Evolutionary conservation across 176 grass and related monocot genomes (phyloP).

Genomic region (Paspalum vaginatum): DNA sequence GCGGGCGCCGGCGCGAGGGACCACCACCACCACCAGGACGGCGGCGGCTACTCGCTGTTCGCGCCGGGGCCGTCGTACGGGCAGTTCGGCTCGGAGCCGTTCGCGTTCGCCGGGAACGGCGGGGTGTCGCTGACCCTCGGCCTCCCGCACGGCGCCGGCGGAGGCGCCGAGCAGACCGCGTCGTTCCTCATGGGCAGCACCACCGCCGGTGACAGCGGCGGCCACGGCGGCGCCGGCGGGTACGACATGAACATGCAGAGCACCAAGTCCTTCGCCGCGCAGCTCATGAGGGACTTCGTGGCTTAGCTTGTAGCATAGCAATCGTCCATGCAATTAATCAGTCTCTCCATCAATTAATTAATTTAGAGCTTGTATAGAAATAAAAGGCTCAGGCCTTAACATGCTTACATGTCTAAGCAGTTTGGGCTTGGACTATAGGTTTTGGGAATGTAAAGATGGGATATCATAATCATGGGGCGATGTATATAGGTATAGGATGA

Average conservation of each 20-base stretch:
- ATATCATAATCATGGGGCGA: constrained; percentile 39
- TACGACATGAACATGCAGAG: constrained; percentile 88
- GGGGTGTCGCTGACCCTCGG: constrained; percentile 91
- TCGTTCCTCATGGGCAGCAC: constrained; percentile 60
- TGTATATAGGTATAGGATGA: constrained; percentile 53
- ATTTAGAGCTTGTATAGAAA: constrained; percentile 75
- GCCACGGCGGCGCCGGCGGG: constrained; percentile 32
- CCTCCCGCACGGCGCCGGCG: constrained; percentile 63
- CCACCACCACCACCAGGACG: constrained; percentile 29
- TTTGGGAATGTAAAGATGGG: constrained; percentile 71
- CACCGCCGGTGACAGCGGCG: constrained; percentile 44
- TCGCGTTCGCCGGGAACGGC: constrained; percentile 70
- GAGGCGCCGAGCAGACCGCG: constrained; percentile 57
- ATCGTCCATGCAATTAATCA: constrained; percentile 15
- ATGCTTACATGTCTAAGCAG: constrained; percentile 32
- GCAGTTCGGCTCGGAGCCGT: constrained; percentile 71
- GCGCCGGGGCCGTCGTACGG: constrained; percentile 45
- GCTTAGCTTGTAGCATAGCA: constrained; percentile 47
- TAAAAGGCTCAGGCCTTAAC: constrained; percentile 41
- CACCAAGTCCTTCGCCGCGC: constrained; percentile 79
- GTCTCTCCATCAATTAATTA: constrained; percentile 29
- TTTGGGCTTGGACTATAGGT: constrained; percentile 35
- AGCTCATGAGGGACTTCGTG: constrained; percentile 86
- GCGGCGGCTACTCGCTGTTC: constrained; percentile 56
- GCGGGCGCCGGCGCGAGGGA: constrained; percentile 22